Evolutionary conservation across 495 filamentous ascomycete species (phyloP).

Genomic region (Penicillium bovifimosum): DNA sequence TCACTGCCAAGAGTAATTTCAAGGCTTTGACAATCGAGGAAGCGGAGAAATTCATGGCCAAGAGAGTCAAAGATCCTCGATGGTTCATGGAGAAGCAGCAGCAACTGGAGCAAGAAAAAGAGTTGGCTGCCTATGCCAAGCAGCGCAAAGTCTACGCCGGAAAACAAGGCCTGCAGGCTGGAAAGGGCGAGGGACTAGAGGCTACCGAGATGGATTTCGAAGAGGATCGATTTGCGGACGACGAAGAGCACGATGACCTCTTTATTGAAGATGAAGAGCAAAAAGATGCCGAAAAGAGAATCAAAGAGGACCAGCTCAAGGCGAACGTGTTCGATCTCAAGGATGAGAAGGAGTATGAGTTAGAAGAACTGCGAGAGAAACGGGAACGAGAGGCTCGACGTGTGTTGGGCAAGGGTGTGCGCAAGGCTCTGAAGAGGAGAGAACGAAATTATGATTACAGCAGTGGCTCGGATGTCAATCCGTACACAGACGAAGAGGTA

Average conservation of each 20-base stretch:
- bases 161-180: slow-evolving; percentile 29
- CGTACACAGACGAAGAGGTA: slow-evolving; percentile 59
- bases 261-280: slow-evolving; percentile 82
- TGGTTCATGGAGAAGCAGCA: slow-evolving; percentile 71
- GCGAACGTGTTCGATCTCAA: slow-evolving; percentile 84
- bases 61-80: slow-evolving; percentile 62
- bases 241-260: slow-evolving; percentile 78
- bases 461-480: slow-evolving; percentile 66
- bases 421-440: slow-evolving; percentile 72
- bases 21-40: slow-evolving; percentile 77
- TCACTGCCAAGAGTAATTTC: slow-evolving; percentile 76
- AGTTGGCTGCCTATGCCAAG: slow-evolving; percentile 46
- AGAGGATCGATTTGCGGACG: slow-evolving; percentile 71
- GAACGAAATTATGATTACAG: slow-evolving; percentile 85
- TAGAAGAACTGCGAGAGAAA: slow-evolving; percentile 66
- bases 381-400: slow-evolving; percentile 61
- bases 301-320: slow-evolving; percentile 80
- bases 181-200: slow-evolving; percentile 47
- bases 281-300: slow-evolving; percentile 77
- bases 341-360: slow-evolving; percentile 80
- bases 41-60: slow-evolving; percentile 74
- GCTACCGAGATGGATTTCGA: slow-evolving; percentile 57
- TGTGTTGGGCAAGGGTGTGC: slow-evolving; percentile 65
- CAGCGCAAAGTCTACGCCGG: slow-evolving; percentile 42
- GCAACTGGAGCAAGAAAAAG: slow-evolving; percentile 43